phyloP scores from a whole-genome alignment of 371 early-diverging fungal genomes.

The Rhizopus sp. region DNA sequence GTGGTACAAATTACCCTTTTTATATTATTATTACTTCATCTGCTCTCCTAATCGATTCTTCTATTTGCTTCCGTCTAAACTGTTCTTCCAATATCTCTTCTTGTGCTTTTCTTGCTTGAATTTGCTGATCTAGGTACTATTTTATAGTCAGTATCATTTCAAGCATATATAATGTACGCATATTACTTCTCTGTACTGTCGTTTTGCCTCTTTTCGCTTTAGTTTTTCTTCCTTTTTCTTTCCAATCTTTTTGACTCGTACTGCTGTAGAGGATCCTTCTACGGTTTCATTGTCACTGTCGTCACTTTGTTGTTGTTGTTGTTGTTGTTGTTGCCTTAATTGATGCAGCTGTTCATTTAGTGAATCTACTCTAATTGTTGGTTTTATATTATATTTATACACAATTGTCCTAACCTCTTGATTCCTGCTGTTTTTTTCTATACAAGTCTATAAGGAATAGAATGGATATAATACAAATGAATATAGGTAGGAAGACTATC shows the following conservation, averaged over 20 bases:
- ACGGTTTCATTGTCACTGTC: slow-evolving; percentile 28
- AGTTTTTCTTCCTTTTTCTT: slow-evolving; percentile 57
- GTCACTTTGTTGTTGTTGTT: slow-evolving; percentile 19
- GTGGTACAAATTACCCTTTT: background rate
- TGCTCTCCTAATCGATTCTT: slow-evolving; percentile 34
- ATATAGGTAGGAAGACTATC: slow-evolving; percentile 24
- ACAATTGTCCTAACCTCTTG: background rate
- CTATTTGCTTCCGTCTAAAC: slow-evolving; percentile 33
- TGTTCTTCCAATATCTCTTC: slow-evolving; percentile 39
- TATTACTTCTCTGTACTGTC: slow-evolving; percentile 54
- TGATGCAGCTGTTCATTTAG: slow-evolving; percentile 1
- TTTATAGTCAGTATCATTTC: background rate
- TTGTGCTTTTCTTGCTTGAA: slow-evolving; percentile 33
- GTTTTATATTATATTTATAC: slow-evolving; percentile 9
- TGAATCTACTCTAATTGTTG: background rate
- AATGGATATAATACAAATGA: slow-evolving; percentile 17
- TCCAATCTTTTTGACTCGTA: slow-evolving; percentile 49
- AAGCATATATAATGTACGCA: background rate
- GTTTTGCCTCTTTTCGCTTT: slow-evolving; percentile 55
- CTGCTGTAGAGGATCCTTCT: slow-evolving; percentile 47
- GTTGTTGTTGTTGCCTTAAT: background rate
- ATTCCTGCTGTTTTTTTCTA: slow-evolving; percentile 7
- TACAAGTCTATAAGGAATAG: slow-evolving; percentile 17
- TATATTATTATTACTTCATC: slow-evolving; percentile 28
- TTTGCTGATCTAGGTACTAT: slow-evolving; percentile 44